These are phyloP conservation scores for Phialemoniopsis sp. DNA, from an alignment of 2,329 filamentous ascomycete species.

Conservation along the genomic window DNA sequence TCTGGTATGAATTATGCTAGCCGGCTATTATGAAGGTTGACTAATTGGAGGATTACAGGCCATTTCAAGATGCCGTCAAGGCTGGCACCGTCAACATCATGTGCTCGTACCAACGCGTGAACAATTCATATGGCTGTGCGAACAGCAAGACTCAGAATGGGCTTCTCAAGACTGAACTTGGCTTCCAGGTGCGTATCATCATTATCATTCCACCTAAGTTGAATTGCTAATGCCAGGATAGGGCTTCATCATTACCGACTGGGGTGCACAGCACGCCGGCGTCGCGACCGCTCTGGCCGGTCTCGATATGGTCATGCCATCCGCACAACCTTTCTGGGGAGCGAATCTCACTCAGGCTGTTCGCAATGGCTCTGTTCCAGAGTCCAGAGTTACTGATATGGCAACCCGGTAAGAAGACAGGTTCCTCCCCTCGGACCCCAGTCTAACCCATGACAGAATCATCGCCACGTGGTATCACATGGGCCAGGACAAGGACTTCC, in stretches of 20 bases:
- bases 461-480: conserved; percentile 54
- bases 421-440: conserved; percentile 6
- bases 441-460: conserved; percentile 17
- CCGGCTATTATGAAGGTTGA: too few species aligned
- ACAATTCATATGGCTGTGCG: conserved; percentile 67
- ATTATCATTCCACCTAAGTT: too few species aligned
- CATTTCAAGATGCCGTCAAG: conserved; percentile 63
- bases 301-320: conserved; percentile 68
- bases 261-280: conserved; percentile 63
- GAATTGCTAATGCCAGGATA: conserved; percentile 20
- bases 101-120: conserved; percentile 67
- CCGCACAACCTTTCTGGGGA: conserved; percentile 30
- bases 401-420: conserved; percentile 31
- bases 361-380: conserved; percentile 52
- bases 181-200: conserved; percentile 33
- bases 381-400: conserved; percentile 36
- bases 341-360: conserved; percentile 55
- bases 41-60: too few species aligned
- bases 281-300: conserved; percentile 58
- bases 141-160: conserved; percentile 66
- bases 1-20: conserved; percentile 39
- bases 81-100: conserved; percentile 55
- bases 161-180: conserved; percentile 58
- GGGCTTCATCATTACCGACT: conserved; percentile 67
- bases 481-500: conserved; percentile 42